phyloP scores from a whole-genome alignment of 2,329 filamentous ascomycete species.

The Coniochaeta hoffmannii region DNA sequence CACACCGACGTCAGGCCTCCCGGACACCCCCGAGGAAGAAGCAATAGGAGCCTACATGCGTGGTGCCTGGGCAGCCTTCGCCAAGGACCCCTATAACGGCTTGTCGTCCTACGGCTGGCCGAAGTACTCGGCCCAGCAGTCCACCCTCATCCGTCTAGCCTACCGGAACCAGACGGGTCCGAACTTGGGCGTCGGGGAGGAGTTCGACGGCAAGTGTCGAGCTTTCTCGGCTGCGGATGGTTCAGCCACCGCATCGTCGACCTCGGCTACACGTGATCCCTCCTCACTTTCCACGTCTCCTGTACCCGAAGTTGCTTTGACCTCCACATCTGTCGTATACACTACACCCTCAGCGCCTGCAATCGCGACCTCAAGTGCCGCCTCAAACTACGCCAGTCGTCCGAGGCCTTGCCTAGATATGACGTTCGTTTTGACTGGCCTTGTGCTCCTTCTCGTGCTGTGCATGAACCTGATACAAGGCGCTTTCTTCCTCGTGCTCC shows the following conservation, averaged over 20 bases:
- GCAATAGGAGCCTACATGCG: slow-evolving; percentile 24
- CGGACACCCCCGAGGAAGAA: slow-evolving; percentile 19
- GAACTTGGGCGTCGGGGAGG: slow-evolving; percentile 3
- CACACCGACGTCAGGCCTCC: slow-evolving; percentile 7
- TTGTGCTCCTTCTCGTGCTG: too few species aligned
- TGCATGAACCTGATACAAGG: too few species aligned
- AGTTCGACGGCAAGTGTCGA: slow-evolving; percentile 3
- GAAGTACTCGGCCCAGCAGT: slow-evolving; percentile 15
- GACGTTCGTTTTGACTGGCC: too few species aligned
- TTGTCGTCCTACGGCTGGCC: slow-evolving; percentile 28
- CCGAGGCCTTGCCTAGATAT: too few species aligned
- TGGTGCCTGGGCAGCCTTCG: slow-evolving; percentile 30
- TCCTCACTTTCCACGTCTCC: not conserved
- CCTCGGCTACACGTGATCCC: not conserved
- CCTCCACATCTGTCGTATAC: too few species aligned
- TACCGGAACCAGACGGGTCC: slow-evolving; percentile 13
- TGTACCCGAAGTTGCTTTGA: too few species aligned
- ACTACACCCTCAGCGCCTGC: too few species aligned
- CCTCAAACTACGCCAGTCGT: too few species aligned
- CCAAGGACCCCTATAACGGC: slow-evolving; percentile 26
- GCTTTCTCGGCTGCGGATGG: not conserved
- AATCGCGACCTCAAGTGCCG: too few species aligned
- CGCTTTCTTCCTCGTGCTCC: too few species aligned
- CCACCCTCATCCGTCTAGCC: slow-evolving; percentile 19
- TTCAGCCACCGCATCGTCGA: not conserved